These are phyloP conservation scores for Globisporangium megalacanthum DNA, from an alignment of 352 stramenopile genomes.

Conservation along the genomic window DNA sequence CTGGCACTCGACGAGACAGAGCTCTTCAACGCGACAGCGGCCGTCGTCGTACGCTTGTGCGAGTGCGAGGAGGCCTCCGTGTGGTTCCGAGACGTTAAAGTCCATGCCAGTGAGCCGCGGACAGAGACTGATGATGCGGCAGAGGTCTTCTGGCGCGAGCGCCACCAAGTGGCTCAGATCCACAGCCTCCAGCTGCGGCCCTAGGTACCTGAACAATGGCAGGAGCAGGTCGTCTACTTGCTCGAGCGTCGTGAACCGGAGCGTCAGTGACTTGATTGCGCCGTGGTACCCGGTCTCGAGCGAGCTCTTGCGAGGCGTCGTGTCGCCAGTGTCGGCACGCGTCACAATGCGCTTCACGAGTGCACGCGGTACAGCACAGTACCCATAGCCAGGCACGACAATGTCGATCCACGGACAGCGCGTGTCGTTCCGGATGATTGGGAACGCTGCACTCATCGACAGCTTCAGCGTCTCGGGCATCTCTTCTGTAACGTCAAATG, in stretches of 20 bases:
- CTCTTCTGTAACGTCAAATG: background rate
- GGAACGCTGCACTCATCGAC: background rate
- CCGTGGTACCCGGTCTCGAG: background rate
- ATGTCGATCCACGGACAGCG: conserved; percentile 4
- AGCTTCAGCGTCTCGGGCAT: background rate
- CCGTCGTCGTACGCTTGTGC: background rate
- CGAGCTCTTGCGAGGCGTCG: background rate
- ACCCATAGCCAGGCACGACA: background rate
- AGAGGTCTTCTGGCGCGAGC: background rate
- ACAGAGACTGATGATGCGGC: background rate
- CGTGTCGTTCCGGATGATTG: background rate
- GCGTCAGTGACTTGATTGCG: background rate
- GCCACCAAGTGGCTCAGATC: background rate
- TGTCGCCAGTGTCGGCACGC: background rate
- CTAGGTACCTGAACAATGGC: background rate
- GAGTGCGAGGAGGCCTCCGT: background rate
- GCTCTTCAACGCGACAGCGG: background rate
- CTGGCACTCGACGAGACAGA: background rate
- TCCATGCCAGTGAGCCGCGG: background rate
- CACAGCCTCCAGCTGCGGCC: background rate
- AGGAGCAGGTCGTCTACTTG: background rate
- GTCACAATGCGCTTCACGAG: background rate
- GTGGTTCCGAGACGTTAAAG: background rate
- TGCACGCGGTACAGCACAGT: conserved; percentile 1
- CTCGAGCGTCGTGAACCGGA: background rate